These are phyloP conservation scores for Cystobasidium ongulense DNA, from an alignment of 768 basidiomycete genomes.

Conservation along the genomic window DNA sequence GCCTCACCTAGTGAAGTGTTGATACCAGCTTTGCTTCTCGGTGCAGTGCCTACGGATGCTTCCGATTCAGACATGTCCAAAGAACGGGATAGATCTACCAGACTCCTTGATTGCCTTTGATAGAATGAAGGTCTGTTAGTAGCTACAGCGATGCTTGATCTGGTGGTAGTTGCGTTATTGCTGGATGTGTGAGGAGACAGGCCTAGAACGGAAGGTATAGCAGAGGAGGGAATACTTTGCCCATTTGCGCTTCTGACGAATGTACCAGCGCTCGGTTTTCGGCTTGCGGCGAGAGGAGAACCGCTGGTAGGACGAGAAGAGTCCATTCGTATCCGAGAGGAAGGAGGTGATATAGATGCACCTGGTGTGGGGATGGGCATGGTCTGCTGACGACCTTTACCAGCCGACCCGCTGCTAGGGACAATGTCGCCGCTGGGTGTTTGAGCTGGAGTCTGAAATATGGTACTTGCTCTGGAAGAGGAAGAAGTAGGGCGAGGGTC, in stretches of 20 bases:
- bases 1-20: not conserved
- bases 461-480: not conserved
- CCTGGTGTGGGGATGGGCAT: not conserved
- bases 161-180: not conserved
- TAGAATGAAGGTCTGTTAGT: conserved; percentile 35
- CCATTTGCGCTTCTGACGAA: not conserved
- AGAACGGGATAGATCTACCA: conserved; percentile 37
- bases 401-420: not conserved
- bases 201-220: not conserved
- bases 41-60: not conserved
- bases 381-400: not conserved
- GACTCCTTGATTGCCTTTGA: conserved; percentile 36
- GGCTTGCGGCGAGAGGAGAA: not conserved
- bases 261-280: not conserved
- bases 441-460: not conserved
- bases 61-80: conserved; percentile 30
- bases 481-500: conserved; percentile 32
- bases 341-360: not conserved
- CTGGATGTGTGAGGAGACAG: not conserved
- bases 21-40: not conserved
- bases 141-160: not conserved
- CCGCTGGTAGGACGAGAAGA: not conserved
- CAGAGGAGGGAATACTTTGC: conserved; percentile 5
- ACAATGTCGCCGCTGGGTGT: conserved; percentile 17
- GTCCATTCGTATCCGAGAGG: conserved; percentile 5